phyloP scores from a whole-genome alignment of 768 basidiomycete genomes.

The Auricularia sp. region DNA sequence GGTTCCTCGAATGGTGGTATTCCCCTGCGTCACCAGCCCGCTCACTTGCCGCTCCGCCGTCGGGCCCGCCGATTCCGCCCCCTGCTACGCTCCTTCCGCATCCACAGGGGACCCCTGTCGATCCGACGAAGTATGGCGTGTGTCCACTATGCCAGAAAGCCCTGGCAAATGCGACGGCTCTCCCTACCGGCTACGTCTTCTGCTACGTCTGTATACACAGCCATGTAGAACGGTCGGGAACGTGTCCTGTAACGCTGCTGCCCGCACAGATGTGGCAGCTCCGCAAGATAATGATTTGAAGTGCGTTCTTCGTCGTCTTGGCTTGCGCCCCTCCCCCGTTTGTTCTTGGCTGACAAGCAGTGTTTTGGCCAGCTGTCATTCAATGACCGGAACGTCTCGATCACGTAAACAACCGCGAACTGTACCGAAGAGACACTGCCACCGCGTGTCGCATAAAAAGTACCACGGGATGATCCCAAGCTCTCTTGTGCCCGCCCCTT shows the following conservation, averaged over 20 bases:
- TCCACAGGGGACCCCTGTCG: slow-evolving; percentile 57
- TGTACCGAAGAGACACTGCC: too few species aligned
- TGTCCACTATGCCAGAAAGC: slow-evolving; percentile 70
- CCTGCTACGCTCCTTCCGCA: slow-evolving; percentile 69
- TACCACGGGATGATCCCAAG: too few species aligned
- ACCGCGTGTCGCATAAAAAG: too few species aligned
- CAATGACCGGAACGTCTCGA: too few species aligned
- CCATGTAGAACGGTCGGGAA: slow-evolving; percentile 63
- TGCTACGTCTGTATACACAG: slow-evolving; percentile 88
- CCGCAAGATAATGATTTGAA: slow-evolving; percentile 72
- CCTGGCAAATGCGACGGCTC: slow-evolving; percentile 78
- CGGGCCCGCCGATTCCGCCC: slow-evolving; percentile 64
- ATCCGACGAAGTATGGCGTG: slow-evolving; percentile 56
- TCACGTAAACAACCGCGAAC: too few species aligned
- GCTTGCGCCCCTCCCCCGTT: not conserved
- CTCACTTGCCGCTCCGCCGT: slow-evolving; percentile 48
- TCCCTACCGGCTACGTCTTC: slow-evolving; percentile 90
- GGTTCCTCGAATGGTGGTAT: slow-evolving; percentile 99
- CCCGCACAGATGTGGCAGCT: slow-evolving; percentile 70
- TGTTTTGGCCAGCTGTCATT: too few species aligned
- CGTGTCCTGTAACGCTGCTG: slow-evolving; percentile 81
- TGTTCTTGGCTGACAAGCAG: too few species aligned
- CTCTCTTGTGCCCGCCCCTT: too few species aligned
- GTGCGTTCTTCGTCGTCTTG: slow-evolving; percentile 3
- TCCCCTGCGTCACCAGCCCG: slow-evolving; percentile 82